Percentiles rank a stretch among this genome's conserved stretches.
Conservation (phyloP, 768 basidiomycete species). For the Cubamyces sp. region DNA sequence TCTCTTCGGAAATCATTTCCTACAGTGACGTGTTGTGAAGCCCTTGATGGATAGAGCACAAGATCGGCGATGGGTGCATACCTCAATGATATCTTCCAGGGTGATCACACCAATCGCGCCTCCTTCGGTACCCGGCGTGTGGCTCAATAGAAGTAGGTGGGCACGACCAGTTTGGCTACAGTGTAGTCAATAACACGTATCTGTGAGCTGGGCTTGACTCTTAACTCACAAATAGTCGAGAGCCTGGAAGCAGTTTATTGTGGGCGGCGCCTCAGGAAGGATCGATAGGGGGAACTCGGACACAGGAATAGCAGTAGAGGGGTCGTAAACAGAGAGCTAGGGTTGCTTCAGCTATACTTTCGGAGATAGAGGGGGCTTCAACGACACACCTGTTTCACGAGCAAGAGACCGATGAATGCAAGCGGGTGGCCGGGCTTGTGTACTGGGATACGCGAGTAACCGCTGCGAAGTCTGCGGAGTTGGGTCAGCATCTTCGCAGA, state of each 20-base stretch:
- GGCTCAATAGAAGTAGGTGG: conserved; percentile 85
- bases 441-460: conserved; percentile 92
- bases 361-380: neutral
- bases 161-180: conserved; percentile 90
- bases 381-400: conserved; percentile 72
- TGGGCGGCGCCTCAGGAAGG: conserved; percentile 85
- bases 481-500: neutral
- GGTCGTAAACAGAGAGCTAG: conserved; percentile 88
- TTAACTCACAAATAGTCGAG: conserved; percentile 82
- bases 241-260: conserved; percentile 94
- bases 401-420: conserved; percentile 79
- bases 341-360: neutral
- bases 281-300: conserved; percentile 78
- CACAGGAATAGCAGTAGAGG: conserved; percentile 74
- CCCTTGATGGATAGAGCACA: neutral
- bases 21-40: conserved; percentile 35
- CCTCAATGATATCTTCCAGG: conserved; percentile 85
- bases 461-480: conserved; percentile 62
- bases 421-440: conserved; percentile 70
- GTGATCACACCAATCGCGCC: conserved; percentile 93
- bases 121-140: conserved; percentile 78
- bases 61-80: conserved; percentile 25
- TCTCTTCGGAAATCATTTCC: conserved; percentile 96
- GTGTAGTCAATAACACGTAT: neutral
- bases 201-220: neutral